Base-by-base conservation (phyloP, 2,329 filamentous ascomycete species). In the Dissoconium aciculare region DNA sequence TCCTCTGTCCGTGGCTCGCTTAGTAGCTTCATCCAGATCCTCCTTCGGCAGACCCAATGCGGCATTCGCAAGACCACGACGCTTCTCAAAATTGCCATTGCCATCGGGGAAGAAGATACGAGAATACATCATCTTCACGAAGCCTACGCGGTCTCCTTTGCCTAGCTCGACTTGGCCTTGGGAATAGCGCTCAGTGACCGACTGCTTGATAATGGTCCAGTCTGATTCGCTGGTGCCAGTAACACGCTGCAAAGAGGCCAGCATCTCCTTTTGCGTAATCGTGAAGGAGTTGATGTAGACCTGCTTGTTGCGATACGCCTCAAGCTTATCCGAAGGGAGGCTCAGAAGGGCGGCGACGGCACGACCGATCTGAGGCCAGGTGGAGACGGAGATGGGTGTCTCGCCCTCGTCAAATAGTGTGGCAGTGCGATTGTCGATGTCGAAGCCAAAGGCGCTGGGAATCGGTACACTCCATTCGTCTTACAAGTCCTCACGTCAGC, bases 191-290 rank as follows among this genome's bases (percentile, higher is more conserved):
- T 67, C 51, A 24, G 55, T 39, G 1, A 57, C 52, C 0, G 49
- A 41, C 50, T 73, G 63, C 5, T 62, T 51, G 1, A 46, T 56
- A 33, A 80, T 62, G 2, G 47, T 60, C 75, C 75, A 81, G 43
- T 78, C 74, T 0, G 50, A 53, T 23, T 74, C 67, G 2, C 54
- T 65, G 0, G 66, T 70, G 0, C 64, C 64, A 0, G 67, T 66
- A 3, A 73, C 72, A 0, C 66, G 64, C 43, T 73, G 61, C 9
- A 74, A 52, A n/a, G 63, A 65, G 23, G 66, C 64, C 32, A 80
- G 61, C 58, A 80, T 78, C 6, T 80, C 74, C 8, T 62, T 60
- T 50, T 81, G 76, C 35, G 53, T 69, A 36, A 73, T 41, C 8
- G 55, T 49, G 54, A 77, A 79, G 37, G 67, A 73, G 5, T 57